phyloP scores from a whole-genome alignment of 139 green algal genomes.

The Chlorella sp. region DNA sequence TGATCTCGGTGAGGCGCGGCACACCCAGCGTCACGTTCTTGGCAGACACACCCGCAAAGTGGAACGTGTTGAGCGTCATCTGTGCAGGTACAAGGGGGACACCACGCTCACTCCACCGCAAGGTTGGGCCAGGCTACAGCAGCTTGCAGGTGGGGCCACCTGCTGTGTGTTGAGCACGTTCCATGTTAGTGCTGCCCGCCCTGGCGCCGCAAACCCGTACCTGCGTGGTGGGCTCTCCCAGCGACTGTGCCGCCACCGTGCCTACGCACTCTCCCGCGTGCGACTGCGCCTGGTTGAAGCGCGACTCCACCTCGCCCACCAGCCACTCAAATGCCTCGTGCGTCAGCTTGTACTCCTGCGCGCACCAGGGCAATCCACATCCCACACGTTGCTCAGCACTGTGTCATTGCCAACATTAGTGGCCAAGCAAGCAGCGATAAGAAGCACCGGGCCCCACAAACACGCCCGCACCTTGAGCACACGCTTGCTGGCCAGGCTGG shows the following conservation, averaged over 20 bases:
- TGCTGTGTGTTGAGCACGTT: constrained; percentile 1
- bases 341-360: constrained; percentile 74
- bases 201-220: too few species aligned
- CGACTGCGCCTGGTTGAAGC: constrained; percentile 57
- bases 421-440: too few species aligned
- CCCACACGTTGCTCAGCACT: too few species aligned
- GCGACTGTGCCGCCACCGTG: constrained; percentile 91
- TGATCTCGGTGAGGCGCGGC: constrained; percentile 97
- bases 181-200: too few species aligned
- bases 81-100: too few species aligned
- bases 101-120: too few species aligned
- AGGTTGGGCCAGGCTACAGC: too few species aligned
- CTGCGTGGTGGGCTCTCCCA: constrained; percentile 96
- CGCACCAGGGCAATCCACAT: neutral
- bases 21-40: constrained; percentile 99
- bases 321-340: constrained; percentile 86
- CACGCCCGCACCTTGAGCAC: constrained; percentile 55
- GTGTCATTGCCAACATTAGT: too few species aligned
- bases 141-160: too few species aligned
- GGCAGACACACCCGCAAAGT: constrained; percentile 89
- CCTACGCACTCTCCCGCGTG: constrained; percentile 88
- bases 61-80: constrained; percentile 98
- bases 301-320: constrained; percentile 81
- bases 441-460: too few species aligned
- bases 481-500: constrained; percentile 82